Conservation (phyloP, 441 rosid genomes). For the Populus tomentosa region DNA sequence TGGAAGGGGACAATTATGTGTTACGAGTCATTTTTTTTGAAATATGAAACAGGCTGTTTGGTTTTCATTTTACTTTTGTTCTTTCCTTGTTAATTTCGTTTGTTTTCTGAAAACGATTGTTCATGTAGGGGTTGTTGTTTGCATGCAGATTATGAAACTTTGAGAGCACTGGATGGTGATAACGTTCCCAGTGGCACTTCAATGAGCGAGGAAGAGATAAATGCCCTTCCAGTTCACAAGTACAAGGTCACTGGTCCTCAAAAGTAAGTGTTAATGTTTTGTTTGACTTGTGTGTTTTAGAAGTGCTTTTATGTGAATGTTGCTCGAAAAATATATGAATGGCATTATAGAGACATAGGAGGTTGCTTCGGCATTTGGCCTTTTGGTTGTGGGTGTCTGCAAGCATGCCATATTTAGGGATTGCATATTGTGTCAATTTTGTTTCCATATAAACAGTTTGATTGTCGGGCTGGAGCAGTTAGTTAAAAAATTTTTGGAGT, state of each 20-base stretch:
- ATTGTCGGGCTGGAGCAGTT: too few species aligned
- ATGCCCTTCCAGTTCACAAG: constrained; percentile 78
- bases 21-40: background rate
- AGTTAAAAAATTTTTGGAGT: background rate
- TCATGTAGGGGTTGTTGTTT: constrained; percentile 2
- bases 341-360: background rate
- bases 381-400: background rate
- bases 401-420: too few species aligned
- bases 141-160: constrained; percentile 73
- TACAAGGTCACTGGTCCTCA: constrained; percentile 54
- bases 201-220: constrained; percentile 87
- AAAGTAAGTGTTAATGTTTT: constrained; percentile 36
- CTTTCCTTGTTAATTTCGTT: background rate
- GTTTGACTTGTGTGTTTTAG: constrained; percentile 6
- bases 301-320: background rate
- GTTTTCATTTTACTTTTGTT: background rate
- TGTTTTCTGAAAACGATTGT: background rate
- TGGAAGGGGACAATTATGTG: background rate
- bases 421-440: too few species aligned
- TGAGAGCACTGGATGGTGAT: constrained; percentile 87
- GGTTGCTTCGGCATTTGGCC: background rate
- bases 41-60: background rate
- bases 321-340: background rate
- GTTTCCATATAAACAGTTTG: too few species aligned
- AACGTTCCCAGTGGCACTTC: constrained; percentile 54